Evolutionary conservation across 129 eudicot species (phyloP).

Genomic region (Heracleum sosnowskyi): DNA sequence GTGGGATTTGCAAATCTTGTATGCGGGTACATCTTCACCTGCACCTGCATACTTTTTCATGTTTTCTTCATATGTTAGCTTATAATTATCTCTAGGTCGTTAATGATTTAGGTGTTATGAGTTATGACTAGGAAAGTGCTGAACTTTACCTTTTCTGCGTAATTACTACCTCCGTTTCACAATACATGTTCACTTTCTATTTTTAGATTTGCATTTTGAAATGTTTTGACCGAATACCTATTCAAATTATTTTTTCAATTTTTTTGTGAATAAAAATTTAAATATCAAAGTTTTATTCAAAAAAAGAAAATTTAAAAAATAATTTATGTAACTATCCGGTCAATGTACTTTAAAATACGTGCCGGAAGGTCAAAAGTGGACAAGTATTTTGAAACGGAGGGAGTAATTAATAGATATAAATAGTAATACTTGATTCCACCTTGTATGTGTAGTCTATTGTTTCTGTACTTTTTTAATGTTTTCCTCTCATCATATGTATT

Average conservation of each 20-base stretch:
- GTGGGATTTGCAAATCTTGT: conserved; percentile 99
- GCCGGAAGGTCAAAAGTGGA: no score
- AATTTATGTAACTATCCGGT: no score
- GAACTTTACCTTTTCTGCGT: not conserved
- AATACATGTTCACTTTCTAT: no score
- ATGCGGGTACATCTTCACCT: conserved; percentile 56
- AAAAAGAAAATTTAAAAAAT: no score
- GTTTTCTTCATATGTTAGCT: not conserved
- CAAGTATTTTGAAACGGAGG: no score
- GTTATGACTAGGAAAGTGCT: not conserved
- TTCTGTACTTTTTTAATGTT: not conserved
- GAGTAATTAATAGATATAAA: not conserved
- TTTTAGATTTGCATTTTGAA: no score
- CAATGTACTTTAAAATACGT: no score
- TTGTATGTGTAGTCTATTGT: not conserved
- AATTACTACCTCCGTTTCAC: no score
- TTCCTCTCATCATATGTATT: not conserved
- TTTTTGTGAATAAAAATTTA: no score
- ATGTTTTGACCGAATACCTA: no score
- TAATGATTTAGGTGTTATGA: not conserved
- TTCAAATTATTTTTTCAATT: no score
- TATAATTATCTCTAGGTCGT: not conserved
- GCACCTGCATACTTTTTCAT: not conserved
- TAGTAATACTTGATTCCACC: not conserved
- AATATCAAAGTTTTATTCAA: no score